Evolutionary conservation across 2,329 filamentous ascomycete species (phyloP).

Genomic region (Elsinoe perseae): DNA sequence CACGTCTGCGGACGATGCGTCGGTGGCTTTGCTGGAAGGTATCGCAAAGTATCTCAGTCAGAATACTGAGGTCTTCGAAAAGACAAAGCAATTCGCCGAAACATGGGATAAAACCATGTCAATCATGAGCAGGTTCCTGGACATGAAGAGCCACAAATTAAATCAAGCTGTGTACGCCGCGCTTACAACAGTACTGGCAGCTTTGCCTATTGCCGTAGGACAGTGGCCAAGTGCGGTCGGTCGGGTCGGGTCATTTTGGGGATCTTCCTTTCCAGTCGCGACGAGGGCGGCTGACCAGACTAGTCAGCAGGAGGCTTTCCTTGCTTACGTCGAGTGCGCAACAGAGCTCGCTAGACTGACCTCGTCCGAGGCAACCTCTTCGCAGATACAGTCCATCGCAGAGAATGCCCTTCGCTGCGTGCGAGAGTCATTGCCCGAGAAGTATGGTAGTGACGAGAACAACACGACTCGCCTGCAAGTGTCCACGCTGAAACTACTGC

Average conservation of each 20-base stretch:
- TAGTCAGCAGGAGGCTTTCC: constrained; percentile 68
- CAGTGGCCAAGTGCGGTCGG: constrained; percentile 26
- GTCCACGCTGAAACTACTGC: constrained; percentile 60
- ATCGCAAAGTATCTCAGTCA: constrained; percentile 65
- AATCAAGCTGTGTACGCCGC: constrained; percentile 37
- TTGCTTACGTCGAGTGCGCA: constrained; percentile 73
- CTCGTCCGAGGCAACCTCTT: constrained; percentile 53
- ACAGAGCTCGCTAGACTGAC: constrained; percentile 72
- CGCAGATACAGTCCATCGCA: constrained; percentile 61
- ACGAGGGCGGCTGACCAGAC: constrained; percentile 18
- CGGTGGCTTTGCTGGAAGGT: constrained; percentile 64
- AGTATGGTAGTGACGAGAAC: constrained; percentile 66
- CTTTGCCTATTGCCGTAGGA: constrained; percentile 20
- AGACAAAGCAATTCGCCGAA: constrained; percentile 57
- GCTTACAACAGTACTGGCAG: constrained; percentile 34
- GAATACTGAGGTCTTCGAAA: constrained; percentile 65
- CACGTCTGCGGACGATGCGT: constrained; percentile 49
- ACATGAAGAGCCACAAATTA: constrained; percentile 33
- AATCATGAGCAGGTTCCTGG: constrained; percentile 53
- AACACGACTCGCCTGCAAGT: constrained; percentile 64
- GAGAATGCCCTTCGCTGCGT: constrained; percentile 63
- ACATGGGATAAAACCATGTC: constrained; percentile 69
- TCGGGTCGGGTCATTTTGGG: constrained; percentile 27
- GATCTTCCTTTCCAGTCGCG: constrained; percentile 24
- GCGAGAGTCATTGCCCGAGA: constrained; percentile 57